A percentile compares a stretch with the other conserved stretches of the same genome.
phyloP scores from a whole-genome alignment of 805 yeast species.

The Saccharomycopsis sp. region DNA sequence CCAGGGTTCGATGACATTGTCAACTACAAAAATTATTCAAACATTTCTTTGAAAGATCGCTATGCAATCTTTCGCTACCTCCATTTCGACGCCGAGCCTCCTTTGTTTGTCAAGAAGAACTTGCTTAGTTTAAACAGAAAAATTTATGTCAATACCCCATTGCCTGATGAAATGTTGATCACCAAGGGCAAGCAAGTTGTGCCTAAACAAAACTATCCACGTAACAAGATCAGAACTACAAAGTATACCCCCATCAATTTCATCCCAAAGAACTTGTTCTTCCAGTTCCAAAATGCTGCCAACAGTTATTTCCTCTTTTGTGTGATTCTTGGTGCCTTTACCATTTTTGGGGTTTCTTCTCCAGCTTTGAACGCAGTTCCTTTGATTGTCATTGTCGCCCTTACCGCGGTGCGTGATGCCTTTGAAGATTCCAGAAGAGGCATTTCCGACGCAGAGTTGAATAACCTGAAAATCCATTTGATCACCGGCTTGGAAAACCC shows the following conservation, averaged over 20 bases:
- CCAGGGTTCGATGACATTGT: conserved; percentile 15
- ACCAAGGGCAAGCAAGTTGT: neutral
- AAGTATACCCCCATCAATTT: conserved; percentile 47
- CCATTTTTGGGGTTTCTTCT: conserved; percentile 62
- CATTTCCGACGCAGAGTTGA: conserved; percentile 55
- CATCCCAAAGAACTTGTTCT: conserved; percentile 44
- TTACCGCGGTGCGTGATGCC: conserved; percentile 71
- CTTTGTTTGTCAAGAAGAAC: conserved; percentile 11
- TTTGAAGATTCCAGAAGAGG: conserved; percentile 68
- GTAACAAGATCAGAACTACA: conserved; percentile 55
- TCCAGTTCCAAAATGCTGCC: conserved; percentile 52
- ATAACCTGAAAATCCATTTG: conserved; percentile 53
- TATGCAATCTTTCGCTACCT: conserved; percentile 4
- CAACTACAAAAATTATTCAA: conserved; percentile 11
- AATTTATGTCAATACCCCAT: conserved; percentile 40
- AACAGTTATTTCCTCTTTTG: conserved; percentile 48
- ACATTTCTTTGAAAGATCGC: conserved; percentile 10
- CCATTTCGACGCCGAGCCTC: conserved; percentile 7
- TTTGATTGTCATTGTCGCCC: conserved; percentile 63
- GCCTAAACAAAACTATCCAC: conserved; percentile 35
- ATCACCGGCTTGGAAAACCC: conserved; percentile 46
- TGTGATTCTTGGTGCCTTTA: conserved; percentile 50
- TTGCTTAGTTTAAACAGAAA: conserved; percentile 25
- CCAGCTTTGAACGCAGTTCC: conserved; percentile 78
- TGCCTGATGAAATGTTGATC: conserved; percentile 37